These are phyloP conservation scores for Pleurotus platypus DNA, from an alignment of 768 basidiomycete genomes.

Conservation along the genomic window DNA sequence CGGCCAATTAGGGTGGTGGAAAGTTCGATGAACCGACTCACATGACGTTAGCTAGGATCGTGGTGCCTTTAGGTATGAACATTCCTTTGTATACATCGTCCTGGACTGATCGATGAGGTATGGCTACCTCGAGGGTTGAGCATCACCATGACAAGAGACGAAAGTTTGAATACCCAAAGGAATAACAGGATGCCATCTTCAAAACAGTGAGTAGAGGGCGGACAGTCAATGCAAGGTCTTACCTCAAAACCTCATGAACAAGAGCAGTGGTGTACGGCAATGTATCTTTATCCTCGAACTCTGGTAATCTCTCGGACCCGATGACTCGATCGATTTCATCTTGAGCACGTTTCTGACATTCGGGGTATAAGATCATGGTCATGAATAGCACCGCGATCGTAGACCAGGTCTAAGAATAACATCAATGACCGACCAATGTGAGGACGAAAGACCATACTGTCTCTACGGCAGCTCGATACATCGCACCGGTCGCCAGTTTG, in stretches of 20 bases:
- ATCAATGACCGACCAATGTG: neutral
- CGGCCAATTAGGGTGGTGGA: neutral
- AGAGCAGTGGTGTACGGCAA: constrained; percentile 22
- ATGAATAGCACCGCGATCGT: constrained; percentile 14
- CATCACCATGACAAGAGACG: neutral
- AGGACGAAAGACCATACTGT: neutral
- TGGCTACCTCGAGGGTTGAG: constrained; percentile 23
- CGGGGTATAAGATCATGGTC: constrained; percentile 24
- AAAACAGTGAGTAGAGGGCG: too few species aligned
- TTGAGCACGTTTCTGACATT: constrained; percentile 23
- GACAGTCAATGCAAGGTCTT: neutral
- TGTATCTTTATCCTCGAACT: constrained; percentile 14
- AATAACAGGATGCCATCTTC: neutral
- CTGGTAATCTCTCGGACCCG: constrained; percentile 20
- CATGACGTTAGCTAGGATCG: constrained; percentile 18
- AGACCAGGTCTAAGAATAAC: neutral
- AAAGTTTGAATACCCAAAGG: neutral
- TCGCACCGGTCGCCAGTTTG: neutral
- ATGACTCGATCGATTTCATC: constrained; percentile 24
- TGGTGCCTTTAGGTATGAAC: constrained; percentile 31
- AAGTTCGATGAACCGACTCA: constrained; percentile 1
- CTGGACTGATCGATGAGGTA: constrained; percentile 15
- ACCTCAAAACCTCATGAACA: constrained; percentile 24
- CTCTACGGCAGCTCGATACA: neutral
- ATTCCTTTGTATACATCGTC: constrained; percentile 34